Evolutionary conservation across 805 yeast species (phyloP).

Genomic region (Starmerella sp.): DNA sequence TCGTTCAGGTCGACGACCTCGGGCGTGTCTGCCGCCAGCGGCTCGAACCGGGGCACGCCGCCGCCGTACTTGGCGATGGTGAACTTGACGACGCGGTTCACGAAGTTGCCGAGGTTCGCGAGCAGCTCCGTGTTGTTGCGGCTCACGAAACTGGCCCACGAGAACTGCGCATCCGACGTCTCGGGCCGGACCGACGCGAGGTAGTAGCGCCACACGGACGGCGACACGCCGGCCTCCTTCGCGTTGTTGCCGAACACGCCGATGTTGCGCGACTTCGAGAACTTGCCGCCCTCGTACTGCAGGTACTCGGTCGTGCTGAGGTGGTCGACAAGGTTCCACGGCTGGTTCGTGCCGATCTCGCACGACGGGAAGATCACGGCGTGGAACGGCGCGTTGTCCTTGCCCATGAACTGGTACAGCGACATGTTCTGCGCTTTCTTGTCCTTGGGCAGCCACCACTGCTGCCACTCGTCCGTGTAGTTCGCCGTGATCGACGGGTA

Average conservation of each 20-base stretch:
- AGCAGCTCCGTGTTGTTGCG: constrained; percentile 87
- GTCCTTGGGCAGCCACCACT: constrained; percentile 67
- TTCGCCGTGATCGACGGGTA: constrained; percentile 93
- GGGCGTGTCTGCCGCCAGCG: constrained; percentile 35
- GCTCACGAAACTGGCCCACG: constrained; percentile 92
- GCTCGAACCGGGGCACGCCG: constrained; percentile 61
- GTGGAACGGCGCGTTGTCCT: constrained; percentile 98
- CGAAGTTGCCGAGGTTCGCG: constrained; percentile 94
- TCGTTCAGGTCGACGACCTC: constrained; percentile 44
- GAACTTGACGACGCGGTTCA: constrained; percentile 84
- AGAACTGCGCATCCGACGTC: constrained; percentile 88
- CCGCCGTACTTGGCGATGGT: constrained; percentile 84
- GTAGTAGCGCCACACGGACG: constrained; percentile 97
- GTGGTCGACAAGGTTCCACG: constrained; percentile 87
- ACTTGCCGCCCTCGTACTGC: constrained; percentile 96
- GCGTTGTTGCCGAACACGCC: constrained; percentile 99
- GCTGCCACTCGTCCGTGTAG: constrained; percentile 68
- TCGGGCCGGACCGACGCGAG: constrained; percentile 90
- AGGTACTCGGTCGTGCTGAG: constrained; percentile 90
- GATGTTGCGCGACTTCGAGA: constrained; percentile 92
- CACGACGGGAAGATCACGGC: constrained; percentile 95
- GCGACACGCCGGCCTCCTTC: constrained; percentile 76
- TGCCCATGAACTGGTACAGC: constrained; percentile 96
- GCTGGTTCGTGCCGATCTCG: constrained; percentile 74
- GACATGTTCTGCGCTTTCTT: constrained; percentile 70